Conservation (phyloP, 148 eudicot genomes). For the Spergularia bocconei region DNA sequence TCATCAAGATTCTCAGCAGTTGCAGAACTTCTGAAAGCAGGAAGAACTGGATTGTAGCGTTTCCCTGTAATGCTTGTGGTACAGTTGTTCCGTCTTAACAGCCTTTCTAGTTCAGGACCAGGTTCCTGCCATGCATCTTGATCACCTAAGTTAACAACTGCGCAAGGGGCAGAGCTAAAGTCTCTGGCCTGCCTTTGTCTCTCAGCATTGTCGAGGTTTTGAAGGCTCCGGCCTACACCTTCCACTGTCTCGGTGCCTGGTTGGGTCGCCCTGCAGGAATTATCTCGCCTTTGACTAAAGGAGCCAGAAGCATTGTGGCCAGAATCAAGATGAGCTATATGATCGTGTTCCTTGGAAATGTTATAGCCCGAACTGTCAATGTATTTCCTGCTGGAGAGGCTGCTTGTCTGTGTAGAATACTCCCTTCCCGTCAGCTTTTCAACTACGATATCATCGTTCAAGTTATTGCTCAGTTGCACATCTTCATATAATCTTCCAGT, state of each 20-base stretch:
- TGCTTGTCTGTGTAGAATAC: constrained; percentile 14
- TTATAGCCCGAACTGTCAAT: constrained; percentile 16
- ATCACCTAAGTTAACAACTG: constrained; percentile 4
- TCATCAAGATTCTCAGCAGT: constrained; percentile 16
- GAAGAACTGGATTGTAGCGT: background rate
- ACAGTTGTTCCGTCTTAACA: constrained; percentile 12
- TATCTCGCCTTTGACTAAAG: background rate
- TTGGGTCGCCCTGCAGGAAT: constrained; percentile 21
- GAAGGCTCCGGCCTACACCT: constrained; percentile 10
- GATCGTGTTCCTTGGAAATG: constrained; percentile 13
- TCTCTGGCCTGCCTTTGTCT: constrained; percentile 9
- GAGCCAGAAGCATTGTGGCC: constrained; percentile 6
- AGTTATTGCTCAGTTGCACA: constrained; percentile 9
- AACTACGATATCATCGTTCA: constrained; percentile 11
- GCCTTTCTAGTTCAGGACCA: constrained; percentile 21
- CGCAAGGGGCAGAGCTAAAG: constrained; percentile 21
- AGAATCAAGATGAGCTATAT: constrained; percentile 10
- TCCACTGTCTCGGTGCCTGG: constrained; percentile 4
- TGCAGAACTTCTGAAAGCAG: constrained; percentile 3
- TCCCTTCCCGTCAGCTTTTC: constrained; percentile 15
- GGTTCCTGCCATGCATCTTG: constrained; percentile 14
- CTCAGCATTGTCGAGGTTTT: constrained; percentile 12
- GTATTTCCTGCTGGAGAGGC: constrained; percentile 19
- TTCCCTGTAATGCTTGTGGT: constrained; percentile 8
- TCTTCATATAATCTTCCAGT: constrained; percentile 7